A percentile compares a stretch with the other conserved stretches of the same genome.
Evolutionary conservation across 352 stramenopile species (phyloP).

Genomic region (Blastocystis sp.): DNA sequence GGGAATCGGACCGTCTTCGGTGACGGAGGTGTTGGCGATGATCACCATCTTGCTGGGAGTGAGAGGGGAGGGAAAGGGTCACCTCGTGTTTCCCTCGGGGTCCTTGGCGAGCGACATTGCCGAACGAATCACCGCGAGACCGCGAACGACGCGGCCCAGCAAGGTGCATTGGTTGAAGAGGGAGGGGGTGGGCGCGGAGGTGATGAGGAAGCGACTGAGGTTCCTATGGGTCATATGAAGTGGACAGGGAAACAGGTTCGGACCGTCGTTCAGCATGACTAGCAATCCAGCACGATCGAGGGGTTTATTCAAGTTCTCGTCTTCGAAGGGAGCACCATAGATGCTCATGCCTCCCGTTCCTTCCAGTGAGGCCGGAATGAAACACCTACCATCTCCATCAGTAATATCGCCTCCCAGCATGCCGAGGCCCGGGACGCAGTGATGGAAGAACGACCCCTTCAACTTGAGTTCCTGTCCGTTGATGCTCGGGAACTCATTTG

Average conservation of each 20-base stretch:
- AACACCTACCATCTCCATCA: constrained; percentile 4
- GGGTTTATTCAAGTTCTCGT: constrained; percentile 49
- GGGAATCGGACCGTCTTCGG: constrained; percentile 23
- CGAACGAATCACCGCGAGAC: constrained; percentile 13
- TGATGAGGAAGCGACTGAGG: constrained; percentile 53
- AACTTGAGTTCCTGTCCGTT: constrained; percentile 16
- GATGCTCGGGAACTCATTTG: constrained; percentile 28
- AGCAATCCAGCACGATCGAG: constrained; percentile 34
- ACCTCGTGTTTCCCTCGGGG: not conserved
- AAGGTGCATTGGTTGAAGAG: not conserved
- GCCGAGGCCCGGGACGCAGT: not conserved
- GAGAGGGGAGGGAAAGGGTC: not conserved
- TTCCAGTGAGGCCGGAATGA: not conserved
- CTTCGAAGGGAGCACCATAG: constrained; percentile 55
- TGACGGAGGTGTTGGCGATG: constrained; percentile 39
- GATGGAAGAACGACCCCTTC: constrained; percentile 44
- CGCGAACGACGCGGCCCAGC: constrained; percentile 42
- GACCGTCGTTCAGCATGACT: constrained; percentile 25
- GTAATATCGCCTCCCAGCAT: constrained; percentile 50
- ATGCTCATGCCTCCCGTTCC: constrained; percentile 53
- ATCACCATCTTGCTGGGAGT: not conserved
- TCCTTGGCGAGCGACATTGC: constrained; percentile 4
- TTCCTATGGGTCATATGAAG: constrained; percentile 15
- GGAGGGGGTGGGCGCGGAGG: not conserved
- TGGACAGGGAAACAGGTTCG: constrained; percentile 4